Conservation (phyloP, 2,329 filamentous ascomycete genomes). For the Pyrenochaeta sp. region DNA sequence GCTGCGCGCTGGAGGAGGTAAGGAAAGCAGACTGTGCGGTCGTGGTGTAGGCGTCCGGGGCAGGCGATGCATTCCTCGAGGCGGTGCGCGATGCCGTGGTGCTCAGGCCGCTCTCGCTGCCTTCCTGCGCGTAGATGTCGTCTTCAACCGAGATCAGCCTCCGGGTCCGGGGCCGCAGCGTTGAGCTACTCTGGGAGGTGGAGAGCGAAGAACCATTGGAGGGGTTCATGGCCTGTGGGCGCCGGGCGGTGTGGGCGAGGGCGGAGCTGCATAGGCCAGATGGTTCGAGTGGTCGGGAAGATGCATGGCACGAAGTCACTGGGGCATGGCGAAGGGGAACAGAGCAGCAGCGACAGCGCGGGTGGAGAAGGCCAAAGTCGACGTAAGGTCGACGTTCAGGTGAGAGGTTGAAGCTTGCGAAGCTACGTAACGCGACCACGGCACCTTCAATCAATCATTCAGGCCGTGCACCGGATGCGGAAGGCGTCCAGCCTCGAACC, state of each 20-base stretch:
- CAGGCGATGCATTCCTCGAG: slow-evolving; percentile 47
- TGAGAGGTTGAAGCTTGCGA: slow-evolving; percentile 22
- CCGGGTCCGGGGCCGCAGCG: slow-evolving; percentile 55
- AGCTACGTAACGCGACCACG: slow-evolving; percentile 27
- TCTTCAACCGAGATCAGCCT: slow-evolving; percentile 59
- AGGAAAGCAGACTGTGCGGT: slow-evolving; percentile 36
- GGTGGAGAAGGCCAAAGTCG: slow-evolving; percentile 11
- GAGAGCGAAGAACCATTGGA: slow-evolving; percentile 48
- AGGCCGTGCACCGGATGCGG: slow-evolving; percentile 20
- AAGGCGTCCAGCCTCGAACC: slow-evolving; percentile 7
- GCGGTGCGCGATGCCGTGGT: slow-evolving; percentile 47
- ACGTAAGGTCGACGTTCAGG: slow-evolving; percentile 14
- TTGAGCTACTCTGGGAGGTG: slow-evolving; percentile 52
- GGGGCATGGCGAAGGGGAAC: slow-evolving; percentile 29
- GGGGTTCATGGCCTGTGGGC: slow-evolving; percentile 49
- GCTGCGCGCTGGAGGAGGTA: slow-evolving; percentile 29
- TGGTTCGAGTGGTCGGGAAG: slow-evolving; percentile 30
- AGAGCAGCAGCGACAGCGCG: slow-evolving; percentile 13
- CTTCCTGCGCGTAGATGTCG: slow-evolving; percentile 46
- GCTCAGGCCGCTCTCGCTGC: slow-evolving; percentile 47
- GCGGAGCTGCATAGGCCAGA: slow-evolving; percentile 48
- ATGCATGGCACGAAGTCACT: slow-evolving; percentile 44
- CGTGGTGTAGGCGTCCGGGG: slow-evolving; percentile 39
- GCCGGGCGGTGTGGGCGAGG: slow-evolving; percentile 39
- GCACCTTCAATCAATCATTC: slow-evolving; percentile 22